phyloP scores from a whole-genome alignment of 2,329 filamentous ascomycete genomes.

The Nigrograna mackinnonii region DNA sequence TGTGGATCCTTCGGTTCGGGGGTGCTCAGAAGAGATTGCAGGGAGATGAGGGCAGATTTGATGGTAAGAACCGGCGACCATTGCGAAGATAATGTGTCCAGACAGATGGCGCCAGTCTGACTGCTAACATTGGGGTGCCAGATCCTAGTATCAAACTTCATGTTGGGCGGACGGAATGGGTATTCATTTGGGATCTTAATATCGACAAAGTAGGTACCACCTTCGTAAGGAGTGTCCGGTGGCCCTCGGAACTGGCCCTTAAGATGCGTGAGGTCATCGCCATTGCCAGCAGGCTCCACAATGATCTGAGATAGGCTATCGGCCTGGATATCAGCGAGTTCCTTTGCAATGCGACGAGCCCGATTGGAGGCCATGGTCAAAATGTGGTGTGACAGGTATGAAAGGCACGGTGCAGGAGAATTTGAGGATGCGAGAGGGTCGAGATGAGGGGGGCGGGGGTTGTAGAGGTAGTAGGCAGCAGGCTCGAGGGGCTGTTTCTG shows the following conservation, averaged over 20 bases:
- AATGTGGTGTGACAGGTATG: slow-evolving; percentile 4
- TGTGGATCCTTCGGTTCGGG: slow-evolving; percentile 97
- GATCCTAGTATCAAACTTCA: slow-evolving; percentile 90
- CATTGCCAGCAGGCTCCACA: slow-evolving; percentile 64
- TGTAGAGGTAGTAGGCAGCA: slow-evolving; percentile 18
- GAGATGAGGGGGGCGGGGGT: too few relatives aligned
- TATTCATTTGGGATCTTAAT: slow-evolving; percentile 88
- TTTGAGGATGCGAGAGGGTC: neutral
- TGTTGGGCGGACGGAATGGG: slow-evolving; percentile 87
- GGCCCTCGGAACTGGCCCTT: slow-evolving; percentile 83
- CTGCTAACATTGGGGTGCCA: slow-evolving; percentile 98
- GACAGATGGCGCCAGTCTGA: slow-evolving; percentile 92
- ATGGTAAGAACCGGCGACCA: slow-evolving; percentile 98
- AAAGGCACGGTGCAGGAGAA: slow-evolving; percentile 1
- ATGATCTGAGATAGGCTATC: slow-evolving; percentile 79
- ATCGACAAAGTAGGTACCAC: slow-evolving; percentile 79
- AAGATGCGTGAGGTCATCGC: slow-evolving; percentile 77
- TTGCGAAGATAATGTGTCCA: slow-evolving; percentile 84
- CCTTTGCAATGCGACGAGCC: slow-evolving; percentile 69
- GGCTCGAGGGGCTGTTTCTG: slow-evolving; percentile 5
- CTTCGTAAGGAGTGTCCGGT: slow-evolving; percentile 91
- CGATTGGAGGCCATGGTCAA: slow-evolving; percentile 61
- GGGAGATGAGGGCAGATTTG: slow-evolving; percentile 89
- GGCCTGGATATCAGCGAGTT: slow-evolving; percentile 72
- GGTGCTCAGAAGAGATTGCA: slow-evolving; percentile 89